Base-by-base conservation (phyloP, 371 early-diverging fungal genomes). In the Mortierella sp. region DNA sequence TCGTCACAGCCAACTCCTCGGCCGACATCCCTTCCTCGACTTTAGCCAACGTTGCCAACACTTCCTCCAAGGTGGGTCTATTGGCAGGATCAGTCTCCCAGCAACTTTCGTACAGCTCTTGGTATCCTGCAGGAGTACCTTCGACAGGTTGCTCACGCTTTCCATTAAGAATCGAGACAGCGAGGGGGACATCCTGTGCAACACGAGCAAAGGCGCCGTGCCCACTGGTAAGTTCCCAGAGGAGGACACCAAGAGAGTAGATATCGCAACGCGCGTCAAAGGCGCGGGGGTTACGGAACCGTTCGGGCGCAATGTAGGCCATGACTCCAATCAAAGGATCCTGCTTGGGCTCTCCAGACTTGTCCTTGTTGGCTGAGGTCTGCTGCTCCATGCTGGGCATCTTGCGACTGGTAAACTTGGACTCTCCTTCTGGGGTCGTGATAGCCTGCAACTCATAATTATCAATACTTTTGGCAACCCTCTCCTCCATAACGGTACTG, bases 301-400 rank as follows among this genome's bases (percentile, higher is more conserved):
- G 79, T 65, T 85, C 79, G 21, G 88, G 88, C 11, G 85, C 88
- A 38, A 88, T 79, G 34, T 84, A 88, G 31, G 88, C 79, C 79
- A 88, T 55, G 55, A 88, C 78, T 0, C 88, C 88, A 31, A 80
- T 58, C 48, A 84, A n/a, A 8, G 63, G 47, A 16, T 68, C 63
- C 28, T 78, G 16, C 71, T 65, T 26, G 50, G 54, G n/a, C 10
- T 63, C 81, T 11, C 72, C 50, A 16, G 47, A 26, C 28, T 28
- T 78, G 26, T 50, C 9, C 31, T 45, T n/a, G 54, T 58, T 58
- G 14, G 55, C 1, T 16, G 21, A 3, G 24, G 34, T 58, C 34
- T 26, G 10, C 48, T 45, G 58, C 24, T 57, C 34, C 4, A 75
- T 24, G 44, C 60, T 72, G 11, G 80, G 73, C 34, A 79, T 47